phyloP scores from a whole-genome alignment of 2,329 filamentous ascomycete species.

The Ceratocystis huliohia region DNA sequence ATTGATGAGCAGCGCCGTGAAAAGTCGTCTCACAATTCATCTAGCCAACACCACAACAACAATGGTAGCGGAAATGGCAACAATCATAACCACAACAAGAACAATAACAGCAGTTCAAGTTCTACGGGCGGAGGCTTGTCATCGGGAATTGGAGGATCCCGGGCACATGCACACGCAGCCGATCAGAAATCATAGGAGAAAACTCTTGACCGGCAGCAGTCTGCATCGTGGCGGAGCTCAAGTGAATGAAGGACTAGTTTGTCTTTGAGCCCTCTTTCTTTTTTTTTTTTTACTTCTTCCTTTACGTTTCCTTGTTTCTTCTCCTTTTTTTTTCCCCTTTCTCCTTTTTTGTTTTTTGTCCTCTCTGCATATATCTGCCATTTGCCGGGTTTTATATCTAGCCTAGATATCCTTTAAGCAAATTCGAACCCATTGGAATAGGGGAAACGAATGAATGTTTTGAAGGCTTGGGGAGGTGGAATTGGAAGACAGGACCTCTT shows the following conservation, averaged over 20 bases:
- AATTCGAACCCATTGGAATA: too few relatives aligned
- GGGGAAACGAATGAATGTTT: too few relatives aligned
- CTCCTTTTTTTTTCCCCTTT: not conserved
- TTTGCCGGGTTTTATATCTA: too few relatives aligned
- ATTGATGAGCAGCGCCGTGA: conserved; percentile 88
- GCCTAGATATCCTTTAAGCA: too few relatives aligned
- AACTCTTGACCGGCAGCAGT: not conserved
- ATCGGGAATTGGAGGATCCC: conserved; percentile 2
- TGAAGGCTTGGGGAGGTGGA: too few relatives aligned
- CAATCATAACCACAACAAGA: conserved; percentile 11
- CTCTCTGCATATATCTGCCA: too few relatives aligned
- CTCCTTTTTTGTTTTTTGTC: not conserved
- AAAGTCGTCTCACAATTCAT: conserved; percentile 45
- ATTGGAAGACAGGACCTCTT: too few relatives aligned
- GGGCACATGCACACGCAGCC: conserved; percentile 15
- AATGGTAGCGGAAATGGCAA: conserved; percentile 26
- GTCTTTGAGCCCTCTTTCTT: not conserved
- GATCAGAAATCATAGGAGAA: conserved; percentile 16
- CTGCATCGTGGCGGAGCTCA: not conserved
- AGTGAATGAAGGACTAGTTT: not conserved
- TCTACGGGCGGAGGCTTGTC: conserved; percentile 6
- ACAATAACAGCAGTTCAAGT: not conserved
- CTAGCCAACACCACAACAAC: conserved; percentile 24
- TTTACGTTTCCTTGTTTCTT: too few relatives aligned
- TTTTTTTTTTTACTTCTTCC: not conserved